Base-by-base conservation (phyloP, 139 green algal genomes). In the Chlamydomonas asymmetrica region DNA sequence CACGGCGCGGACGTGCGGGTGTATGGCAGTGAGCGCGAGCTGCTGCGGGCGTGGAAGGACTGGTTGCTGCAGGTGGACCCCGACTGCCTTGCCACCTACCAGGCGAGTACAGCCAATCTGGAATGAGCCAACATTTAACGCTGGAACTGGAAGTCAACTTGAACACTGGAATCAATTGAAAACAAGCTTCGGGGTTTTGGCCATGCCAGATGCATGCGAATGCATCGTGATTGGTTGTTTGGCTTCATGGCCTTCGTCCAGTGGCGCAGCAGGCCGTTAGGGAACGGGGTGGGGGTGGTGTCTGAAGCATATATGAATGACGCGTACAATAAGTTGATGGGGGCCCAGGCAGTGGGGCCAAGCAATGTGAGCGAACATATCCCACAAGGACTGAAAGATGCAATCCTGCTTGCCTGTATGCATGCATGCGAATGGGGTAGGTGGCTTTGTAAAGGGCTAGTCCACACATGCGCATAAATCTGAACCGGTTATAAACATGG, bases 1-100 rank as follows among this genome's bases (percentile, higher is more conserved):
- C 48, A 25, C 2, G 64, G 50, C 3, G 64, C 59, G 2, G 25
- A 62, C 23, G 59, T 79, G 40, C 56, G 62, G 2, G 35, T 18
- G 31, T 88, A 73, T 16, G 34, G 5, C n/a, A 75, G 4, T 0
- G 90, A 94, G 73, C 27, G 1, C 27, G 82, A 70, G 13, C 78
- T 95, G 85, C 84, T 95, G 79, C 27, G 57, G 7, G 67, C 64
- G 0, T 95, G 88, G 87, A 66, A 65, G 37, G 39, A 74, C 0
- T 91, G 64, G 63, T 22, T 94, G n/a, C 13, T 73, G 34, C 10
- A 57, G 0, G 41, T 29, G 0, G 90, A 95, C 57, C 90, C 91
- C 0, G 91, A 95, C 54, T 79, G 79, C 39, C 38, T 95, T 27
- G 73, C 67, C 22, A 54, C 88, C 0, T 95, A 92, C 63, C 85